Evolutionary conservation across 2,329 filamentous ascomycete species (phyloP), one percentile per base, ranked within the genome.

Genomic region (Colletotrichum sp.): DNA sequence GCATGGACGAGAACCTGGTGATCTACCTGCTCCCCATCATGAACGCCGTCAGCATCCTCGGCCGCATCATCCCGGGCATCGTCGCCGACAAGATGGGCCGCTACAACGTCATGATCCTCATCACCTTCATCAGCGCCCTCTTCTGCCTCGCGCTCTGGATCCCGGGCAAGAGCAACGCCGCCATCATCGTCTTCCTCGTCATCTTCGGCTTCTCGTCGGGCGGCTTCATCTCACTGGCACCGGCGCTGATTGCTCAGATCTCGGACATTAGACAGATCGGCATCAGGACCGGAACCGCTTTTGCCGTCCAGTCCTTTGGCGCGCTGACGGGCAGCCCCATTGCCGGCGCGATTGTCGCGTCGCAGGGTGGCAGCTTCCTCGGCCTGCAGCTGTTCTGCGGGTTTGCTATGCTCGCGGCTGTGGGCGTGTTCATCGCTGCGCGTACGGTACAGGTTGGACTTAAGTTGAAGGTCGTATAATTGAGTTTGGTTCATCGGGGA

Each of bases 121-220:
- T 92, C 79, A 89, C 87, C 34, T 84, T 87, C 21, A 79, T 91
- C 72, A 89, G 90, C 9, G 85, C 84, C 44, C 72, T 89, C 49
- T 85, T 88, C 72, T 85, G 83, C 16, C 81, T 90, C 2, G 86
- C 81, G 32, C 82, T 93, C 34, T 90, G 88, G 88, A 84, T 88
- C 6, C 86, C 87, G 3, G 88, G 85, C 68, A 85, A 84, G 5
- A 86, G 86, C 49, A 89, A 92, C 12, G 88, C 89, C 0, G 88
- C 90, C 2, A 90, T 93, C 74, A 88, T 95, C 66, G 87, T 92
- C 44, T 95, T 94, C 82, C 88, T 90, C 15, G 87, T 89, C n/a
- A 83, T 95, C 8, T 95, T 94, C 78, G 94, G 93, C 21, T 94
- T 95, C 81, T 89, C 89, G 16, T 93, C 91, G 0, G 94, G 94